Conservation (phyloP, 2,329 filamentous ascomycete genomes). For the Dendryphion nanum region DNA sequence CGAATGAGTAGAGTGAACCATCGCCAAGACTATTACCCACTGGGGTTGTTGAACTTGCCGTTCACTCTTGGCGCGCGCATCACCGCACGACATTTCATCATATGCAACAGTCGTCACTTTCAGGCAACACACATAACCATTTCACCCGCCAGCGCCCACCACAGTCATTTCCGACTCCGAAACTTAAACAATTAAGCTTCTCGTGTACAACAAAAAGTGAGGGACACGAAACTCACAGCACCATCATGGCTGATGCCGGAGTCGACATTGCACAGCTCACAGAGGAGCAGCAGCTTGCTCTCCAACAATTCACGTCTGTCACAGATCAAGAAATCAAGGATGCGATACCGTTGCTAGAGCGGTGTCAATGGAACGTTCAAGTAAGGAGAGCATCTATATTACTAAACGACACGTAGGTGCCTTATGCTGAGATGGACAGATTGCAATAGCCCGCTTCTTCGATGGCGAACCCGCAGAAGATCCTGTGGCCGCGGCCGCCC, state of each 20-base stretch:
- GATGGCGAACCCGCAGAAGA: slow-evolving; percentile 84
- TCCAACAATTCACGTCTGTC: slow-evolving; percentile 85
- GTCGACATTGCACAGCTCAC: slow-evolving; percentile 69
- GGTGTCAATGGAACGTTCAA: slow-evolving; percentile 96
- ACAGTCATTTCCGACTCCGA: background rate
- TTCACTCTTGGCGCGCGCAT: too few relatives aligned
- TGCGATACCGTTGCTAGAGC: slow-evolving; percentile 74
- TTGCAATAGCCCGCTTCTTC: slow-evolving; percentile 96
- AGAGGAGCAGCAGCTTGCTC: slow-evolving; percentile 73
- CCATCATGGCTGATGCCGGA: slow-evolving; percentile 38
- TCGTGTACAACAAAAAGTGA: too few relatives aligned
- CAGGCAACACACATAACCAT: background rate
- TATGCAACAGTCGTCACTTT: background rate
- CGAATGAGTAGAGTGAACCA: too few relatives aligned
- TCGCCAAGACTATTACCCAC: too few relatives aligned
- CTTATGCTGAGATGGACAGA: slow-evolving; percentile 62
- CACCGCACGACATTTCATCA: slow-evolving; percentile 1
- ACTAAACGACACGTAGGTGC: too few relatives aligned
- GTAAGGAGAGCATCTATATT: too few relatives aligned
- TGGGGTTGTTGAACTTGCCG: too few relatives aligned
- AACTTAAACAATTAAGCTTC: background rate
- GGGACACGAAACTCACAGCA: too few relatives aligned
- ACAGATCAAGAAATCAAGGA: slow-evolving; percentile 78
- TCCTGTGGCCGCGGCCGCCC: slow-evolving; percentile 67
- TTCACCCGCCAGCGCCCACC: background rate